These are phyloP conservation scores for Cladosporium halotolerans DNA, from an alignment of 2,329 filamentous ascomycete genomes.

Conservation along the genomic window DNA sequence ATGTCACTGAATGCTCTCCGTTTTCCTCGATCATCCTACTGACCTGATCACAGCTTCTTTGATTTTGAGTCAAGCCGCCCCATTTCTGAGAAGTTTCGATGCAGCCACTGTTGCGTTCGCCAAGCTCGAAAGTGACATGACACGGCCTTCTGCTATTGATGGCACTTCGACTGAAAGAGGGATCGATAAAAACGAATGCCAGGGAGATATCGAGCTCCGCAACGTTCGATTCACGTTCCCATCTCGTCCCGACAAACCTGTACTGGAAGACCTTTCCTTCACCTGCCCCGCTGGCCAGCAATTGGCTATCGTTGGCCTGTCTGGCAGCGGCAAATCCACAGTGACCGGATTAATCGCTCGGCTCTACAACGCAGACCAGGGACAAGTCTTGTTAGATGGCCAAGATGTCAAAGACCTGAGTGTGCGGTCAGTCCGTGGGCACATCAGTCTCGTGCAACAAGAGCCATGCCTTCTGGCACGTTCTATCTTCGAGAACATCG, in stretches of 20 bases:
- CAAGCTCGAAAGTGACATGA: slow-evolving; percentile 54
- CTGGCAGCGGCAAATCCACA: slow-evolving; percentile 35
- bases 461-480: slow-evolving; percentile 32
- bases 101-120: slow-evolving; percentile 48
- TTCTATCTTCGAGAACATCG: slow-evolving; percentile 33
- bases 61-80: slow-evolving; percentile 41
- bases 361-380: slow-evolving; percentile 28
- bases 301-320: slow-evolving; percentile 38
- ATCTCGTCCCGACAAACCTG: slow-evolving; percentile 30
- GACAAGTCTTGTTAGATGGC: slow-evolving; percentile 30
- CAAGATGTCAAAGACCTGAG: slow-evolving; percentile 25
- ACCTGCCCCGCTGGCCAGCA: slow-evolving; percentile 36
- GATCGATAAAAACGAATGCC: slow-evolving; percentile 17
- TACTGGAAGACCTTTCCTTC: slow-evolving; percentile 32
- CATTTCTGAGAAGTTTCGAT: slow-evolving; percentile 45
- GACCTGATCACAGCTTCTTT: slow-evolving; percentile 30
- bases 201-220: slow-evolving; percentile 52
- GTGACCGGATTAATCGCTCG: slow-evolving; percentile 30
- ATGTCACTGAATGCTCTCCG: not conserved
- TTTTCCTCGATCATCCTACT: not conserved
- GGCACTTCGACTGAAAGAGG: slow-evolving; percentile 26
- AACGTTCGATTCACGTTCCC: slow-evolving; percentile 70
- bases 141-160: slow-evolving; percentile 38
- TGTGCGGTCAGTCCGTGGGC: slow-evolving; percentile 28
- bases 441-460: slow-evolving; percentile 32